Evolutionary conservation across 2,329 filamentous ascomycete genomes (phyloP).

Genomic region (Tolypocladium nubicola): DNA sequence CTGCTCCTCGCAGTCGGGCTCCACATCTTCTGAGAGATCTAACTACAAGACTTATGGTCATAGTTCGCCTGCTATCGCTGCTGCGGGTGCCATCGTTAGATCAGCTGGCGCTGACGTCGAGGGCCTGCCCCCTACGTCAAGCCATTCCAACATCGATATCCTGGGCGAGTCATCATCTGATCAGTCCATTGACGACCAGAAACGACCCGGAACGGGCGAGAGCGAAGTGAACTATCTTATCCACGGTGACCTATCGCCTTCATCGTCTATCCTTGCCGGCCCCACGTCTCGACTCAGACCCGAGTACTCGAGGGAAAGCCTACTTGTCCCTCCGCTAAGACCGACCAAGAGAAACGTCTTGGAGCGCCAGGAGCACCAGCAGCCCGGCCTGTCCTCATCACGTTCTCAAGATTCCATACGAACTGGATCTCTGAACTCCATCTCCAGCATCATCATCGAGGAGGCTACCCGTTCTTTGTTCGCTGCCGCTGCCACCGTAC

Average conservation of each 20-base stretch:
- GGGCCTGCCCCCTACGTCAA: constrained; percentile 30
- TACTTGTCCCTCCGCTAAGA: constrained; percentile 45
- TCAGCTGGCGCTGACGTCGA: constrained; percentile 20
- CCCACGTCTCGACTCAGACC: constrained; percentile 19
- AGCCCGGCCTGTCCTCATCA: constrained; percentile 36
- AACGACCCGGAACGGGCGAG: constrained; percentile 23
- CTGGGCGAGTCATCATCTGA: constrained; percentile 37
- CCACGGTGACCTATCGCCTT: constrained; percentile 32
- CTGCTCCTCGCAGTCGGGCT: constrained; percentile 22
- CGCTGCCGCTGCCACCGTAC: constrained; percentile 14
- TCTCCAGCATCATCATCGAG: constrained; percentile 42
- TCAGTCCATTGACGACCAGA: constrained; percentile 24
- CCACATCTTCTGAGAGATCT: constrained; percentile 37
- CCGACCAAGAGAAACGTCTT: constrained; percentile 34
- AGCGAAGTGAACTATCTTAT: constrained; percentile 44
- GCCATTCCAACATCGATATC: constrained; percentile 40
- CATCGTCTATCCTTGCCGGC: constrained; percentile 28
- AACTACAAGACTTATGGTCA: constrained; percentile 45
- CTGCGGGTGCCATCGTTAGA: background rate
- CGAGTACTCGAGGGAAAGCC: constrained; percentile 50
- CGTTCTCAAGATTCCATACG: constrained; percentile 43
- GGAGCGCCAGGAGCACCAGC: constrained; percentile 32
- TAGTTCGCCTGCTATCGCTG: constrained; percentile 22
- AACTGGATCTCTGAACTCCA: constrained; percentile 42
- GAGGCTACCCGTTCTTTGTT: constrained; percentile 28